A percentile compares a stretch with the other conserved stretches of the same genome.
phyloP scores from a whole-genome alignment of 164 flowering plant species.

The Kingdonia uniflora region DNA sequence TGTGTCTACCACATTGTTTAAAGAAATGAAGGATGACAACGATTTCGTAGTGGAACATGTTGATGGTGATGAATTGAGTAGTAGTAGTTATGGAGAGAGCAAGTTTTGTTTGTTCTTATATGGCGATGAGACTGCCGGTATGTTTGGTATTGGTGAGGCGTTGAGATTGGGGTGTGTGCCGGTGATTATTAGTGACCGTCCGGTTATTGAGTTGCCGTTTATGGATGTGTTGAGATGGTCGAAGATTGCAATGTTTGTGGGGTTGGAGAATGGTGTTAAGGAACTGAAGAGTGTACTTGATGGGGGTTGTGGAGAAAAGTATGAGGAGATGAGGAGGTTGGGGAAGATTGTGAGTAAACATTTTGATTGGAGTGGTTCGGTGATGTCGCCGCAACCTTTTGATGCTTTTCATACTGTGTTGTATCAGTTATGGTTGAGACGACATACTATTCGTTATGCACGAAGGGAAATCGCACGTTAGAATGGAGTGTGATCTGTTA shows the following conservation, averaged over 20 bases:
- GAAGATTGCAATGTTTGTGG: slow-evolving; percentile 47
- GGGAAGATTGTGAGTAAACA: slow-evolving; percentile 45
- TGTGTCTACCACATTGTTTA: too few relatives aligned
- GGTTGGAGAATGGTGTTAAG: slow-evolving; percentile 18
- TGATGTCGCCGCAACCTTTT: slow-evolving; percentile 30
- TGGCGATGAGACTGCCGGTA: slow-evolving; percentile 14
- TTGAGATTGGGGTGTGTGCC: slow-evolving; percentile 64
- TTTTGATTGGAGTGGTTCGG: slow-evolving; percentile 47
- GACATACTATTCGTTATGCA: slow-evolving; percentile 14
- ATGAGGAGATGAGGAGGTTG: slow-evolving; percentile 31
- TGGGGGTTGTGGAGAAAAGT: slow-evolving; percentile 16
- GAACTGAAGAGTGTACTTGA: slow-evolving; percentile 27
- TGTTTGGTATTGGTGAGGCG: slow-evolving; percentile 39
- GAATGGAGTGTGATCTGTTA: too few relatives aligned
- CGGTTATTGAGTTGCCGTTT: slow-evolving; percentile 63
- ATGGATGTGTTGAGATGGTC: slow-evolving; percentile 63
- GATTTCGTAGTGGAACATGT: too few relatives aligned
- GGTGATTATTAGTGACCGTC: slow-evolving; percentile 55
- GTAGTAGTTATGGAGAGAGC: slow-evolving; percentile 7
- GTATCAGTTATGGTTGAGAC: slow-evolving; percentile 71
- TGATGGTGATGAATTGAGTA: too few relatives aligned
- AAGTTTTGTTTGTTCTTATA: slow-evolving; percentile 55
- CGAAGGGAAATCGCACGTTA: slow-evolving; percentile 6
- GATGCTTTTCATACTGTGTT: slow-evolving; percentile 59
- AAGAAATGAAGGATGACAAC: too few relatives aligned